Evolutionary conservation across 768 basidiomycete species (phyloP).

Genomic region (Lactarius quietus): DNA sequence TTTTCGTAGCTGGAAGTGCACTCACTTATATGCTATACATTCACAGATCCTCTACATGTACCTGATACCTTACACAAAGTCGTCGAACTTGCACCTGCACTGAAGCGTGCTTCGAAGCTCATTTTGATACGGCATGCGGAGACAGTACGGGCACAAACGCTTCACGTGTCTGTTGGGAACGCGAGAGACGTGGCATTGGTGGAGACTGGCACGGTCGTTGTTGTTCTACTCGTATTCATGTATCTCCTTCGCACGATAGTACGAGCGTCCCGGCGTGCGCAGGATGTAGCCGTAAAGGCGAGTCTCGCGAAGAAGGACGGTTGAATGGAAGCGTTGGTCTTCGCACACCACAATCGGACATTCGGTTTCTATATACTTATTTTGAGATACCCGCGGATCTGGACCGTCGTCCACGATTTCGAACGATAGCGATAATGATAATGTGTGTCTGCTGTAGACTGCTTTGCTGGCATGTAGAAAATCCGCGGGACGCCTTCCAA

Average conservation of each 20-base stretch:
- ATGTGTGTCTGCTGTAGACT: background rate
- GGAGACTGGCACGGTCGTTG: conserved; percentile 9
- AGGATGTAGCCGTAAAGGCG: background rate
- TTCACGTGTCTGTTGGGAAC: conserved; percentile 16
- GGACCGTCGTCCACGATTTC: background rate
- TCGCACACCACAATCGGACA: background rate
- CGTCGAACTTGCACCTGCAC: conserved; percentile 4
- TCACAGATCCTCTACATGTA: background rate
- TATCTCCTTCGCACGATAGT: conserved; percentile 8
- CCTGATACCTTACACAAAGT: background rate
- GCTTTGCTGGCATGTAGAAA: background rate
- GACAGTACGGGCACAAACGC: background rate
- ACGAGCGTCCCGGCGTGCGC: background rate
- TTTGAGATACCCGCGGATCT: background rate
- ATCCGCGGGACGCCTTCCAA: background rate
- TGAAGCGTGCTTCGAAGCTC: background rate
- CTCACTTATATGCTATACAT: background rate
- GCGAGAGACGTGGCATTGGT: conserved; percentile 10
- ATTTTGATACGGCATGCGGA: conserved; percentile 6
- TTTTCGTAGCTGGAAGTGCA: background rate
- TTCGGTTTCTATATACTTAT: background rate
- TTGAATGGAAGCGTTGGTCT: background rate
- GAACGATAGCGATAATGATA: background rate
- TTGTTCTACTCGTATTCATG: background rate
- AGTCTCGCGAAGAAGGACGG: background rate